Evolutionary conservation across 805 yeast species (phyloP).

Genomic region (Hanseniaspora thailandica): DNA sequence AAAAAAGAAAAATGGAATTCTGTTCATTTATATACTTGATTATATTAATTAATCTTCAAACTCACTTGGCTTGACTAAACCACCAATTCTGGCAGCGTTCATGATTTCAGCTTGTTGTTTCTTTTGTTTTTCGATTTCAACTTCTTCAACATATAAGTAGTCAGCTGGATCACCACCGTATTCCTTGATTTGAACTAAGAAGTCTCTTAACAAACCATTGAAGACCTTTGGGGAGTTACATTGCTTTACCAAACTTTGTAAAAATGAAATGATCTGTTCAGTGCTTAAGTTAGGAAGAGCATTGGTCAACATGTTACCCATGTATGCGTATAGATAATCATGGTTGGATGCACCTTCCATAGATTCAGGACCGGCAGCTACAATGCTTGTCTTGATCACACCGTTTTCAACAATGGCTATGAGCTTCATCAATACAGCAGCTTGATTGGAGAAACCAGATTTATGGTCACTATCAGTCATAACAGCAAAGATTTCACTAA

Average conservation of each 20-base stretch:
- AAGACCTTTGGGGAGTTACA: constrained; percentile 67
- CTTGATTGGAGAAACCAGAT: constrained; percentile 84
- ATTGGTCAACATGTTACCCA: constrained; percentile 65
- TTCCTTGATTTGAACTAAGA: constrained; percentile 90
- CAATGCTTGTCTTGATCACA: constrained; percentile 65
- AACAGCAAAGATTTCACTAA: constrained; percentile 85
- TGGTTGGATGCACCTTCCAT: constrained; percentile 77
- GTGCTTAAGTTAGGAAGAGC: constrained; percentile 89
- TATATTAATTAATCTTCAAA: constrained; percentile 37
- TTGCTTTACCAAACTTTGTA: constrained; percentile 60
- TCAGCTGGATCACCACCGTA: constrained; percentile 93
- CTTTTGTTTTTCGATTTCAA: constrained; percentile 61
- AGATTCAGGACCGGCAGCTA: constrained; percentile 57
- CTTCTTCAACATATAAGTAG: constrained; percentile 87
- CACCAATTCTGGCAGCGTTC: constrained; percentile 72
- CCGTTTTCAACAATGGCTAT: constrained; percentile 71
- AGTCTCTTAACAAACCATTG: constrained; percentile 80
- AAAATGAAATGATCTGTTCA: constrained; percentile 71
- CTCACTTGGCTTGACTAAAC: constrained; percentile 86
- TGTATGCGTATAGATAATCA: constrained; percentile 63
- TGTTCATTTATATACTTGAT: no score
- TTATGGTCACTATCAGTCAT: constrained; percentile 95
- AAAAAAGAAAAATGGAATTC: neutral
- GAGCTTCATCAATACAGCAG: constrained; percentile 71
- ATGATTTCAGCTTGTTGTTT: constrained; percentile 51